Base-by-base conservation (phyloP, 208 protist species). In the Paratrypanosoma confusum region DNA sequence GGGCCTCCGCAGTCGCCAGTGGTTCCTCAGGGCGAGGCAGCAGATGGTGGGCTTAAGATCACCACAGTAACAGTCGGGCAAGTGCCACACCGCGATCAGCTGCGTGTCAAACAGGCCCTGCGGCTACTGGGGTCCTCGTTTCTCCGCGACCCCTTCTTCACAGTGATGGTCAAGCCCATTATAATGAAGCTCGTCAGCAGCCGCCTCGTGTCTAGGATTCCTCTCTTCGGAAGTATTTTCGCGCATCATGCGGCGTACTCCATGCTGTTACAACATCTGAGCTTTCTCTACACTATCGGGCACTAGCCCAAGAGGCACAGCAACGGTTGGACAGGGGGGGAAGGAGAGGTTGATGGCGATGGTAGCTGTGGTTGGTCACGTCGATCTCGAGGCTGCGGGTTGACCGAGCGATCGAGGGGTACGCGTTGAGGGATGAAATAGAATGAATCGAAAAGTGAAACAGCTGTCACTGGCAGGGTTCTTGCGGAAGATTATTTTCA, bases 241-340 rank as follows among this genome's bases (percentile, higher is more conserved):
- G 45, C 31, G 0, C 77, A 71, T 25, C 79, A 92, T 39, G 72
- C 81, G 2, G 36, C 57, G 3, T 85, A 84, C 49, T 75, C 73
- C 32, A 51, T 92, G 6, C 73, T 55, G 23, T 80, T 82, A 62
- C 83, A 87, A 59, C 72, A 92, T 57, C 85, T 81, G 64, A 82
- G 67, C 27, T 89, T 92, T 47, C 66, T 89, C 23, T 92, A 89
- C 49, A 72, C 75, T 7, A 41, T 87, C 8, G 65, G 71, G 25
- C 50, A 84, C 48, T 81, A 74, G 38, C 11, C 11, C 23, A 10
- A 21, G 13, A 11, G n/a, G 26, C 32, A 53, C n/a, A 6, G 4
- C 6, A 3, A 16, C 7, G 16, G n/a, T 35, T n/a, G n/a, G n/a
- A n/a, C n/a, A n/a, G n/a, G n/a, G n/a, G n/a, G n/a, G n/a, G n/a